Base-by-base conservation (phyloP, 169 alveolate genomes). In the Plasmodium relictum region DNA sequence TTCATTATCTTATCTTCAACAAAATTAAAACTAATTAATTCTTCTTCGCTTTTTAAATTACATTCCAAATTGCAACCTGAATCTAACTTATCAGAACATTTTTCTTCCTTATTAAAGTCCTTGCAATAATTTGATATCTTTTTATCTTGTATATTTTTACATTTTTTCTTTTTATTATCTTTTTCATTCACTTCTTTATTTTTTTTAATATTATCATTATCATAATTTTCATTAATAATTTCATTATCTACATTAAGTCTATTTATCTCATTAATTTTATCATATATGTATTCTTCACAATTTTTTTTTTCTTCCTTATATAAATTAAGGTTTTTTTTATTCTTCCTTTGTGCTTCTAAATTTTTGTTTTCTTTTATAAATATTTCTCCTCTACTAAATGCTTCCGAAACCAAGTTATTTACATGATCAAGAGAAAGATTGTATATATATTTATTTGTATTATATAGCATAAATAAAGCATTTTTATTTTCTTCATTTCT, bases 381-480 rank as follows among this genome's bases (percentile, higher is more conserved):
- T 41, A 39, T 9, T 6, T 26, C 44, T 12, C 52, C 37, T 52
- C 44, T 65, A 10, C 61, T 54, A 16, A 66, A 70, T 9, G 90
- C 90, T n/a, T 80, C 71, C 22, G 59, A 16, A 39, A 68, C 71
- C 39, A 80, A 61, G 5, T 6, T 66, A 44, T 45, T 66, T 59
- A 80, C 90, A 50, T 80, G 90, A 31, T 80, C 90, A 37, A 26
- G 16, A 39, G 41, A 26, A 50, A 66, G 45, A 56, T 52, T 80
- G 18, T 80, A 80, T 2, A 66, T 41, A 66, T 80, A 80, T 12
- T 80, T 80, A 14, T 58, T 65, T 42, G 41, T 20, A 66, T 80
- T 68, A 39, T 80, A 80, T 39, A 80, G 45, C 24, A 80, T 80
- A 61, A 80, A 80, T 26, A 80, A 20, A 41, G 58, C 90, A 31